A percentile compares a stretch with the other conserved stretches of the same genome.
phyloP scores from a whole-genome alignment of 495 filamentous ascomycete species.

The Xylaria longipes region DNA sequence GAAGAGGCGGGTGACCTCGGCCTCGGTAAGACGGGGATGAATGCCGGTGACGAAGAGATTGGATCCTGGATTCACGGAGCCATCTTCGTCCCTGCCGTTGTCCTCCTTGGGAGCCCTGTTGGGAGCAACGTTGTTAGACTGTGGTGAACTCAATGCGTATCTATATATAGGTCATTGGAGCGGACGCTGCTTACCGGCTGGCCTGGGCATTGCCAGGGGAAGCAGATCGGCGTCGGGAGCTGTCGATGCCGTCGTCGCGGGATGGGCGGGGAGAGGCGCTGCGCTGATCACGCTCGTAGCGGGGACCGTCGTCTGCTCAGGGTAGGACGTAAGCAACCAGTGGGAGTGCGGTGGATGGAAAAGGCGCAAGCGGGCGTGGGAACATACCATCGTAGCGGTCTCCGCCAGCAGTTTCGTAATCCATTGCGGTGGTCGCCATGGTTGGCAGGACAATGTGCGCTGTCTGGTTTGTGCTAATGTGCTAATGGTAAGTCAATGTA shows the following conservation, averaged over 20 bases:
- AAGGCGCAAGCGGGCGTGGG: neutral
- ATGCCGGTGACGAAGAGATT: constrained; percentile 99
- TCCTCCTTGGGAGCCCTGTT: constrained; percentile 56
- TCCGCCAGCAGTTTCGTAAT: constrained; percentile 83
- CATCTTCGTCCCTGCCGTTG: constrained; percentile 71
- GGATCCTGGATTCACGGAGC: constrained; percentile 86
- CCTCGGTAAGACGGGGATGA: constrained; percentile 89
- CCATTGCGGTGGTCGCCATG: constrained; percentile 68
- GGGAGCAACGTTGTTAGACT: constrained; percentile 24
- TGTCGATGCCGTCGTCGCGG: constrained; percentile 71
- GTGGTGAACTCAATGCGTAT: neutral
- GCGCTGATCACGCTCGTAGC: constrained; percentile 80
- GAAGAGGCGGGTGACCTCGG: constrained; percentile 91
- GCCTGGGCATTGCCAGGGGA: constrained; percentile 71
- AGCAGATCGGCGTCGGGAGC: constrained; percentile 73
- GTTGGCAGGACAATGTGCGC: constrained; percentile 27
- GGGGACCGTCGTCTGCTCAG: constrained; percentile 70
- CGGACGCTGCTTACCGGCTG: constrained; percentile 70
- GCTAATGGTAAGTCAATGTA: constrained; percentile 31
- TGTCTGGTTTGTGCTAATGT: constrained; percentile 23
- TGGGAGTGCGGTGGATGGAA: neutral
- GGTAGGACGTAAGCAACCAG: constrained; percentile 24
- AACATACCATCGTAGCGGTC: constrained; percentile 84
- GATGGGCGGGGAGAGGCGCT: constrained; percentile 84
- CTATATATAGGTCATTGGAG: neutral